phyloP scores from a whole-genome alignment of 345 rosid species.

The Sapria himalayana region DNA sequence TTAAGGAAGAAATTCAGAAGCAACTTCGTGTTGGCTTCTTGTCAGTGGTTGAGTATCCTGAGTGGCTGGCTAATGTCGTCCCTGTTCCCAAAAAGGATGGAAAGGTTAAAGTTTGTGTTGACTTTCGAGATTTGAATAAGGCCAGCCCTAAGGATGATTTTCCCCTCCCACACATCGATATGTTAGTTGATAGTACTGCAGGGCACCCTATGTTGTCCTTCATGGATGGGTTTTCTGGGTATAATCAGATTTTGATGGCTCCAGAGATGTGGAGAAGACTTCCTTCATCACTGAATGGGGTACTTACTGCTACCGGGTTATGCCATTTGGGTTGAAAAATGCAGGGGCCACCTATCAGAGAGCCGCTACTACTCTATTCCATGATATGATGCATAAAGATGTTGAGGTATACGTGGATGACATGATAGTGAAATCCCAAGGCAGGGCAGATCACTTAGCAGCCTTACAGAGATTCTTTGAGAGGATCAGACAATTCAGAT shows the following conservation, averaged over 20 bases:
- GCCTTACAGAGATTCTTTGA: background rate
- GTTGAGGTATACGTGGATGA: background rate
- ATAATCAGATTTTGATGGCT: background rate
- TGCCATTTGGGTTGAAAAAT: conserved; percentile 2
- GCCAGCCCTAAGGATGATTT: conserved; percentile 5
- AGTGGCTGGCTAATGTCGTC: conserved; percentile 3
- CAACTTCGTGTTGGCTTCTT: too few species aligned
- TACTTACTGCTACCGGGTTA: background rate
- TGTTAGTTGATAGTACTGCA: background rate
- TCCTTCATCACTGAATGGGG: background rate
- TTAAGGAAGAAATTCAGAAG: too few species aligned
- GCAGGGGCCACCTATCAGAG: background rate
- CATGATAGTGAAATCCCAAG: background rate
- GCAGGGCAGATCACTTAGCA: background rate
- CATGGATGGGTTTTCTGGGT: background rate
- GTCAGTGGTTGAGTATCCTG: too few species aligned
- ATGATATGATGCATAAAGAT: conserved; percentile 6
- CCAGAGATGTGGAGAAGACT: background rate
- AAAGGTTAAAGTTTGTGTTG: background rate
- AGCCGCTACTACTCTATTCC: background rate
- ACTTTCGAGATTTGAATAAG: conserved; percentile 1
- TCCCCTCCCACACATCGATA: background rate
- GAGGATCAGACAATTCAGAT: background rate
- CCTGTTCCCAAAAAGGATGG: background rate
- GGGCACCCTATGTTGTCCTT: background rate